A percentile compares a stretch with the other conserved stretches of the same genome.
phyloP scores from a whole-genome alignment of 2,329 filamentous ascomycete genomes.

The Botryotinia narcissicola region DNA sequence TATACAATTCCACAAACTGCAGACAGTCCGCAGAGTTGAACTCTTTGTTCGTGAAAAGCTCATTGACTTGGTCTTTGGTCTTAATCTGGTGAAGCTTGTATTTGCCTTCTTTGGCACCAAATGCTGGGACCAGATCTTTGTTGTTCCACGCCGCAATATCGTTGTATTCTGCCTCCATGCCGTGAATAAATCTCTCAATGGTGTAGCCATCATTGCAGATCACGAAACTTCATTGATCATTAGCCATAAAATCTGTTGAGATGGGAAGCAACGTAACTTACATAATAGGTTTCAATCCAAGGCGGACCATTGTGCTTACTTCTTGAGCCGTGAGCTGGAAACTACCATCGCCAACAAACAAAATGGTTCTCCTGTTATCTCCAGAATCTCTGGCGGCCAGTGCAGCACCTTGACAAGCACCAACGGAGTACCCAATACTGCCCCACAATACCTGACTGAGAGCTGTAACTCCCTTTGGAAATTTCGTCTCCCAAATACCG shows the following conservation, averaged over 20 bases:
- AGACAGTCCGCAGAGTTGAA: constrained; percentile 58
- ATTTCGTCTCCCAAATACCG: constrained; percentile 81
- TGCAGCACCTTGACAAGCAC: constrained; percentile 65
- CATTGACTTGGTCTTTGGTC: constrained; percentile 66
- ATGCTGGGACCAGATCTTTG: constrained; percentile 63
- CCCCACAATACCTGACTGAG: constrained; percentile 77
- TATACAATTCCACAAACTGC: constrained; percentile 78
- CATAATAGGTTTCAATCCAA: constrained; percentile 73
- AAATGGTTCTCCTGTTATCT: constrained; percentile 63
- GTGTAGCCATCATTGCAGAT: constrained; percentile 89
- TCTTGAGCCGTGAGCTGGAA: constrained; percentile 85
- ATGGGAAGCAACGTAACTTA: constrained; percentile 43
- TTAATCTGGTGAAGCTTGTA: constrained; percentile 65
- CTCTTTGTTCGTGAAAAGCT: constrained; percentile 60
- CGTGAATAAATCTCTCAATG: constrained; percentile 86
- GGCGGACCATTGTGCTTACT: constrained; percentile 77
- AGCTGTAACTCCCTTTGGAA: constrained; percentile 73
- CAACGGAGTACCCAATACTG: constrained; percentile 64
- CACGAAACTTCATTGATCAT: constrained; percentile 56
- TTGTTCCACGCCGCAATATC: constrained; percentile 76
- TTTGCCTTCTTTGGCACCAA: constrained; percentile 59
- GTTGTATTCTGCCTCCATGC: constrained; percentile 76
- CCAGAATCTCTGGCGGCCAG: constrained; percentile 68
- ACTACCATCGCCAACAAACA: constrained; percentile 87
- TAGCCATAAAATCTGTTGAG: background rate